Evolutionary conservation across 371 early-diverging fungal genomes (phyloP), one percentile per base, ranked within the genome.

Genomic region (Rhizomucor pusillus): DNA sequence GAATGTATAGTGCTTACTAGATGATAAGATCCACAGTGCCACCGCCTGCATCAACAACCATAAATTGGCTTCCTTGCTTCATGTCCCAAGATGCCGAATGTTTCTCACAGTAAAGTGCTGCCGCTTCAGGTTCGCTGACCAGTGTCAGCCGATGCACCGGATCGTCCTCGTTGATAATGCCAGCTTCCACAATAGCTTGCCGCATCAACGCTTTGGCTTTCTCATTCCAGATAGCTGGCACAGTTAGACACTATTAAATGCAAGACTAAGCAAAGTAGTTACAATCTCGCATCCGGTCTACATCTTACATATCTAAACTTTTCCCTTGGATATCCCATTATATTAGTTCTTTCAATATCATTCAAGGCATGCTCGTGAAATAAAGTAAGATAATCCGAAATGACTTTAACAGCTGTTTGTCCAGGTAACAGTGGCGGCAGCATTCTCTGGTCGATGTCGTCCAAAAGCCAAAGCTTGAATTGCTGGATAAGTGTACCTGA

Each of bases 21-120:
- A 73, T 62, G 25, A 75, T 81, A 43, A 85, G 53, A 65, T 85
- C 85, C 0, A 85, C 79, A 1, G 85, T 85, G 46, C 85, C 82
- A 47, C 85, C 85, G 56, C 85, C 85, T 37, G 83, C 82, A 73
- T 85, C 85, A 47, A 81, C 78, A 40, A 85, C 80, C 73, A 85
- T 79, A 56, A 85, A 82, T 12, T 56, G 63, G 43, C 71, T 69
- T 9, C 61, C 67, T 50, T 69, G 67, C 4, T 67, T 53, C 12
- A 77, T 53, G 18, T 69, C 62, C 46, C 66, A 72, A 36, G 62
- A 63, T 9, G 65, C 65, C 24, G 66, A 71, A 20, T 73, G 66
- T 25, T 65, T 69, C 52, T 73, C 74, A 60, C 73, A 73, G 47
- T 73, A 77, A 5, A 77, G 52, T 4, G 73, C 73, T 24, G 76